These are phyloP conservation scores for Cladosporium sp. DNA, from an alignment of 2,329 filamentous ascomycete genomes.

Conservation along the genomic window DNA sequence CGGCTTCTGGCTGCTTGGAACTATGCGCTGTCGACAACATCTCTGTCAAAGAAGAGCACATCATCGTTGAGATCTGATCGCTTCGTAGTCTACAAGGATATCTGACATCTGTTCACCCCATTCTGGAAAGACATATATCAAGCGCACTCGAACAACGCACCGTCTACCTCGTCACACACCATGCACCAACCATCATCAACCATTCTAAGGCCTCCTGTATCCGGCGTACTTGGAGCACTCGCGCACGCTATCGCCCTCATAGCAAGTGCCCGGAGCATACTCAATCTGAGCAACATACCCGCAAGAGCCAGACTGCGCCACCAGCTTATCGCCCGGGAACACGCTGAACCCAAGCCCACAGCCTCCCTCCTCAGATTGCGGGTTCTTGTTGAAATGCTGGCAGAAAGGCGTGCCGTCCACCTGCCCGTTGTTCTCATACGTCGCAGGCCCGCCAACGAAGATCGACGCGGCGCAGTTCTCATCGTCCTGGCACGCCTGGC, in stretches of 20 bases:
- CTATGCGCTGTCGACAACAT: too few relatives aligned
- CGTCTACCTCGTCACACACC: not conserved
- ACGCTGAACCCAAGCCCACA: constrained; percentile 9
- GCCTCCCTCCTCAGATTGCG: not conserved
- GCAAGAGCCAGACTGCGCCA: constrained; percentile 2
- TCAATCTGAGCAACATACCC: constrained; percentile 13
- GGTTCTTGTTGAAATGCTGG: not conserved
- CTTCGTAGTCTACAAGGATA: not conserved
- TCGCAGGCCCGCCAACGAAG: not conserved
- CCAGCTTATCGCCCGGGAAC: constrained; percentile 1
- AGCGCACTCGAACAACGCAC: not conserved
- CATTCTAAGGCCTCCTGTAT: not conserved
- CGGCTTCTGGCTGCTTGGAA: too few relatives aligned
- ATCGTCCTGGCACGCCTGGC: constrained; percentile 17
- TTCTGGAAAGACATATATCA: not conserved
- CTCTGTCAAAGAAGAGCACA: too few relatives aligned
- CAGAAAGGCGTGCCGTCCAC: not conserved
- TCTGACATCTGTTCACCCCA: not conserved
- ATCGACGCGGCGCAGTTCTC: constrained; percentile 5
- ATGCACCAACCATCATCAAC: not conserved
- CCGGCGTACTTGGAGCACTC: not conserved
- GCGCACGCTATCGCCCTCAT: not conserved
- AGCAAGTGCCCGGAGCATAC: not conserved
- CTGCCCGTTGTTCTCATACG: not conserved
- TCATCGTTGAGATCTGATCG: too few relatives aligned